Base-by-base conservation (phyloP, 441 rosid genomes). In the Euphorbia corollata region DNA sequence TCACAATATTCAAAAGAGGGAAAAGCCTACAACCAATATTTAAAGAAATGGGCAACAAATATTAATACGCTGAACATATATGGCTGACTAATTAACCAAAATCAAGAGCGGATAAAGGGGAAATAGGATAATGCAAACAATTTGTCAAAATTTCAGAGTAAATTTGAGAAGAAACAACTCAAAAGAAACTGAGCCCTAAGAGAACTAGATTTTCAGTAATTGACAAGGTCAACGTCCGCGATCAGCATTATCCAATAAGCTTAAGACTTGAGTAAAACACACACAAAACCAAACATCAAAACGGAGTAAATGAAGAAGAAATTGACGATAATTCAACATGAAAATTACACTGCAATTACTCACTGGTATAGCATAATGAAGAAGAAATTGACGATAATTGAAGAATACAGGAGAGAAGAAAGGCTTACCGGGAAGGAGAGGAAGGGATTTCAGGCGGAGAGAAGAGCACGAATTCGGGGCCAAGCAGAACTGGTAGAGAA, bases 371-470 rank as follows among this genome's bases (percentile, higher is more conserved):
- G 60, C 34, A 56, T 50, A 22, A 56, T 5, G 32, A 32, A 24
- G 15, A 20, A 13, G 13, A 34, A 48, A 19, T 6, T 19, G 32
- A 62, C 23, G 62, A 67, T 32, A 48, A 16, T 6, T 19, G 32
- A 62, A 32, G 64, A 67, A 18, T 13, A 27, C 39, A 23, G 27
- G 57, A 1, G 36, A 36, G 62, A 34, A 68, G 56, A 38, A 9
- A 54, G 19, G 64, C 59, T 58, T 45, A 71, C 50, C 54, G 30
- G 68, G 66, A 20, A 41, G 32, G 20, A 48, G 68, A 22, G 18
- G 65, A 62, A 63, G 47, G 51, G 65, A 50, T 75, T 27, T 34
- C 34, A 55, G 75, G 68, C 72, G 59, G 8, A 36, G 5, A 36
- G 41, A 36, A 36, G 41, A 36, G 41, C 41, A 36, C 4, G 41